Evolutionary conservation across 208 protist genomes (phyloP).

Genomic region (Acanthamoeba lenticulata): DNA sequence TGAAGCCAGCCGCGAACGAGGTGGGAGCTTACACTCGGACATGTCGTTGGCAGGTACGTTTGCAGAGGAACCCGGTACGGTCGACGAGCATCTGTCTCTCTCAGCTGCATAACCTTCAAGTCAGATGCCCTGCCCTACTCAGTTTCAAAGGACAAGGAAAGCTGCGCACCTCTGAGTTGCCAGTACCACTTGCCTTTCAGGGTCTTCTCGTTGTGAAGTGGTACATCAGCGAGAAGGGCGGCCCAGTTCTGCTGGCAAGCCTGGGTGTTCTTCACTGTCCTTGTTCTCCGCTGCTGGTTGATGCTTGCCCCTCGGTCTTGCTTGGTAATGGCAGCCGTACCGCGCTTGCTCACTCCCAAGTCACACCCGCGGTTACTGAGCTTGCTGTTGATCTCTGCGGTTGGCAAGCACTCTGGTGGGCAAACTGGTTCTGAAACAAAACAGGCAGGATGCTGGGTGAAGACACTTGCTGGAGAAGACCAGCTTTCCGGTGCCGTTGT

Average conservation of each 20-base stretch:
- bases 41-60: too few relatives aligned
- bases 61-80: too few relatives aligned
- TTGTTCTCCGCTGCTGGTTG: not conserved
- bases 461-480: too few relatives aligned
- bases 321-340: not conserved
- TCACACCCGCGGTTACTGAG: too few relatives aligned
- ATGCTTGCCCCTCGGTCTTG: not conserved
- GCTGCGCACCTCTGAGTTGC: not conserved
- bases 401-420: too few relatives aligned
- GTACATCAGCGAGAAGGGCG: not conserved
- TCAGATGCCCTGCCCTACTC: not conserved
- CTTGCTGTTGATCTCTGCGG: too few relatives aligned
- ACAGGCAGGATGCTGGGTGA: too few relatives aligned
- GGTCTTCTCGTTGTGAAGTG: not conserved
- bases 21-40: not conserved
- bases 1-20: not conserved
- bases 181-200: conserved; percentile 37
- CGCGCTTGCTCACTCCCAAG: too few relatives aligned
- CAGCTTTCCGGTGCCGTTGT: too few relatives aligned
- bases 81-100: too few relatives aligned
- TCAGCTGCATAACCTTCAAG: not conserved
- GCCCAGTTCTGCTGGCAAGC: not conserved
- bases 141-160: not conserved
- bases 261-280: too few relatives aligned
- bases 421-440: too few relatives aligned